Evolutionary conservation across 495 filamentous ascomycete species (phyloP), one percentile per base, ranked within the genome.

Genomic region (Gamarada debralockiae): DNA sequence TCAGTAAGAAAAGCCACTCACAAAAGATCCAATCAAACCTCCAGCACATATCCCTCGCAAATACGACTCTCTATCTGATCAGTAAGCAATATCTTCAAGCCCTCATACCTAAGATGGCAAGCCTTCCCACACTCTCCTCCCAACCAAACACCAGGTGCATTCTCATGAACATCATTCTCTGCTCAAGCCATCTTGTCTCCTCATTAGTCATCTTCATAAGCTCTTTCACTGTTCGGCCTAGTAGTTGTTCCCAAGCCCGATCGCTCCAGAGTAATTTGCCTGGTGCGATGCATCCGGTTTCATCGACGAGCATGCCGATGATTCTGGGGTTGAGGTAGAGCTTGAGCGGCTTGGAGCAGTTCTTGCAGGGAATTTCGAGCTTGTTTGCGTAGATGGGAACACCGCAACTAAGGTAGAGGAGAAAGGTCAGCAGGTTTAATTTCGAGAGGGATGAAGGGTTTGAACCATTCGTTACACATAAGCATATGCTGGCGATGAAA

Each of bases 141-240:
- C 76, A 82, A 1, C 77, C 78, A 60, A 83, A 79, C 8, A 74
- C 66, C 33, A 83, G 43, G 10, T 74, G 80, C n/a, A 79, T 50
- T 13, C 79, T 69, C 40, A 71, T 62, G 53, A 73, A 81, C 47
- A 75, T 53, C 52, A 83, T 34, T 20, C 71, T 57, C 46, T 75
- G 68, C 53, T 82, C 76, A 18, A 82, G 58, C 42, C 67, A 67
- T 53, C 67, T 64, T 10, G 79, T 59, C 21, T 64, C 63, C n/a
- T 69, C 53, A 53, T 45, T 58, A 10, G 55, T 63, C 18, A 75
- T 57, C 14, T 46, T 25, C 9, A 61, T 59, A 7, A 74, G 40
- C 23, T 73, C 70, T 31, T 68, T 49, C 0, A 62, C 42, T 3
- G 56, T 63, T 12, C 75, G 59, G 3, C 75, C 75, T 24, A 83